Base-by-base conservation (phyloP, 2,329 filamentous ascomycete species). In the Neoscytalidium dimidiatum region DNA sequence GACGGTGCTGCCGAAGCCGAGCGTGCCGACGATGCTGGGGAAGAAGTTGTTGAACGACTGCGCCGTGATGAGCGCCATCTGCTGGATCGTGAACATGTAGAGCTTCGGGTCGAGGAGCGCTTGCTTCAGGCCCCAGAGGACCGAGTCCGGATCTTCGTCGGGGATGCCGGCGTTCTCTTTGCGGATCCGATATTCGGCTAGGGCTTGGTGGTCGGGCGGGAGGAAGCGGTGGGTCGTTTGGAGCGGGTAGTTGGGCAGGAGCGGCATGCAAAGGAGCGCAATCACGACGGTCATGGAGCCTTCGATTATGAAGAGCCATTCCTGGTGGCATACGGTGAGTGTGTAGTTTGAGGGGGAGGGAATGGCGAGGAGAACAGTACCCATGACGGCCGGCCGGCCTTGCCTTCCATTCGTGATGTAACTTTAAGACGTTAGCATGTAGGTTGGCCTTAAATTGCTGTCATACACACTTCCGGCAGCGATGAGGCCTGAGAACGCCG, bases 401-500 rank as follows among this genome's bases (percentile, higher is more conserved):
- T 60, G 21, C 66, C 65, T 9, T 65, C 62, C 66, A 66, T 62
- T 3, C 35, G 28, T n/a, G 44, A 62, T 14, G 44, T 62, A 31
- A 51, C 58, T 48, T 17, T 5, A 21, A 3, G 29, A 28, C 13
- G 6, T 23, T 3, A 19, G 7, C 8, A 11, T 19, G 14, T 44
- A 2, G 28, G 19, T 2, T 51, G 19, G 9, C 8, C 29, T 26
- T 73, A 70, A 65, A 79, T 70, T 4, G 9, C 5, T 1, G 9
- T 79, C 80, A 23, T 73, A 69, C 9, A 82, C 74, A 38, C 85
- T 84, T 3, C 82, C 83, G 2, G 84, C 84, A 4, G 81, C 83
- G 53, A 86, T 83, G 28, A 86, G 76, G 28, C 81, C 83, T 17
- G 82, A 82, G 69, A 86, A 86, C 2, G 83, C 83, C 49, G 75